phyloP scores from a whole-genome alignment of 2,329 filamentous ascomycete genomes.

The Cladosporium sp. region DNA sequence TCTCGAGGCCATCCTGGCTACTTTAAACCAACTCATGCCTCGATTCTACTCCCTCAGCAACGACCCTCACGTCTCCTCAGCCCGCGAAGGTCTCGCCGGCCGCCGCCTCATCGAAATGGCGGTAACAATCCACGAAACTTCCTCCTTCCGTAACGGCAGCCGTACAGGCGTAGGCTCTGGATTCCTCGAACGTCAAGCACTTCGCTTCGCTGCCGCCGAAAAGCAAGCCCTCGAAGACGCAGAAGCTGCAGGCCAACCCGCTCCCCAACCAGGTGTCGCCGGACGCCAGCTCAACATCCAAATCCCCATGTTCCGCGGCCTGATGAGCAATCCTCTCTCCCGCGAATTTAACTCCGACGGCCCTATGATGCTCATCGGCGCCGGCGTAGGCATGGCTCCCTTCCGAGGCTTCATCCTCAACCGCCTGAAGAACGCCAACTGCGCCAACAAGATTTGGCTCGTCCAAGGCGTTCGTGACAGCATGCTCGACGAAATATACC shows the following conservation, averaged over 20 bases:
- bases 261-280: constrained; percentile 32
- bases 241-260: constrained; percentile 37
- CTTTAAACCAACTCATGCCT: constrained; percentile 86
- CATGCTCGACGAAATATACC: constrained; percentile 91
- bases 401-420: constrained; percentile 98
- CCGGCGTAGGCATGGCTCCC: constrained; percentile 92
- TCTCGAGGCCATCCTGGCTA: constrained; percentile 72
- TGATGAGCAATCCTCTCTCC: constrained; percentile 95
- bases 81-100: constrained; percentile 62
- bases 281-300: constrained; percentile 56
- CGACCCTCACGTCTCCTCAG: constrained; percentile 78
- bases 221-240: constrained; percentile 49
- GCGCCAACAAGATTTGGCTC: constrained; percentile 97
- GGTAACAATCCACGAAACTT: constrained; percentile 87
- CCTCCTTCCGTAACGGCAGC: constrained; percentile 63
- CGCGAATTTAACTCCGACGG: constrained; percentile 89
- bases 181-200: constrained; percentile 84
- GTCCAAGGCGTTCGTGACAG: constrained; percentile 92
- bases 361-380: constrained; percentile 95
- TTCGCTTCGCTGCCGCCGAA: constrained; percentile 65
- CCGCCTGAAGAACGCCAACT: constrained; percentile 87
- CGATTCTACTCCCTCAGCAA: constrained; percentile 98
- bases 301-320: constrained; percentile 94
- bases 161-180: constrained; percentile 88
- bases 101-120: constrained; percentile 89